A percentile compares a stretch with the other conserved stretches of the same genome.
Evolutionary conservation across 2,329 filamentous ascomycete species (phyloP).

Genomic region (Hyphodiscus sp.): DNA sequence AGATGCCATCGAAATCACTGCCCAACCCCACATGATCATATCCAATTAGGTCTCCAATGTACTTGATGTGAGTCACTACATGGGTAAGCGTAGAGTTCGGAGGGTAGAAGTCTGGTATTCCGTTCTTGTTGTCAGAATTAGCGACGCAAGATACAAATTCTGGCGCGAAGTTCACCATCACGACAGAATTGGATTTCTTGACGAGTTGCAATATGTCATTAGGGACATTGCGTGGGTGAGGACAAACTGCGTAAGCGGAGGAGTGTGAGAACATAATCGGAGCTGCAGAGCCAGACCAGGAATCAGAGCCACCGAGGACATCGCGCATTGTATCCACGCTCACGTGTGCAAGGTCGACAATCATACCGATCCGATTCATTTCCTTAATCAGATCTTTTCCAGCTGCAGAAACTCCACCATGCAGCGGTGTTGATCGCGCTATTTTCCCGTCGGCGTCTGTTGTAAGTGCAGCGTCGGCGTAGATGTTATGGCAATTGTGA

Average conservation of each 20-base stretch:
- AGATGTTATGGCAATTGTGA: slow-evolving; percentile 58
- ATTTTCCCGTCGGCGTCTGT: neutral
- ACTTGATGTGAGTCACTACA: slow-evolving; percentile 71
- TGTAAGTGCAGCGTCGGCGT: neutral
- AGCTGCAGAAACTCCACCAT: slow-evolving; percentile 64
- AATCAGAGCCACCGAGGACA: slow-evolving; percentile 56
- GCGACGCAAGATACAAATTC: slow-evolving; percentile 69
- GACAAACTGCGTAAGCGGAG: slow-evolving; percentile 72
- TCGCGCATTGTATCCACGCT: slow-evolving; percentile 79
- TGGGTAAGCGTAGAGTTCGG: slow-evolving; percentile 67
- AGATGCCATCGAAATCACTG: slow-evolving; percentile 82
- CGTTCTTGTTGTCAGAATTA: slow-evolving; percentile 49
- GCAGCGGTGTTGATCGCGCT: slow-evolving; percentile 39
- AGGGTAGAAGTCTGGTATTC: slow-evolving; percentile 61
- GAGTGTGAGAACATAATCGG: slow-evolving; percentile 89
- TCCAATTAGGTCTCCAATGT: slow-evolving; percentile 78
- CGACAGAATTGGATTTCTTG: slow-evolving; percentile 63
- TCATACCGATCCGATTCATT: slow-evolving; percentile 92
- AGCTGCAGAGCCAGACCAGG: slow-evolving; percentile 67
- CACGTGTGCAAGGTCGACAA: slow-evolving; percentile 83
- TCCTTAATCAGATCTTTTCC: slow-evolving; percentile 68
- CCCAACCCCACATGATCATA: slow-evolving; percentile 85
- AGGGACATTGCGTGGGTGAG: slow-evolving; percentile 84
- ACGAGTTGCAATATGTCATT: slow-evolving; percentile 76
- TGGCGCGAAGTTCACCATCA: slow-evolving; percentile 88